Evolutionary conservation across 495 filamentous ascomycete genomes (phyloP).

Genomic region (Thermothielavioides terrestris): DNA sequence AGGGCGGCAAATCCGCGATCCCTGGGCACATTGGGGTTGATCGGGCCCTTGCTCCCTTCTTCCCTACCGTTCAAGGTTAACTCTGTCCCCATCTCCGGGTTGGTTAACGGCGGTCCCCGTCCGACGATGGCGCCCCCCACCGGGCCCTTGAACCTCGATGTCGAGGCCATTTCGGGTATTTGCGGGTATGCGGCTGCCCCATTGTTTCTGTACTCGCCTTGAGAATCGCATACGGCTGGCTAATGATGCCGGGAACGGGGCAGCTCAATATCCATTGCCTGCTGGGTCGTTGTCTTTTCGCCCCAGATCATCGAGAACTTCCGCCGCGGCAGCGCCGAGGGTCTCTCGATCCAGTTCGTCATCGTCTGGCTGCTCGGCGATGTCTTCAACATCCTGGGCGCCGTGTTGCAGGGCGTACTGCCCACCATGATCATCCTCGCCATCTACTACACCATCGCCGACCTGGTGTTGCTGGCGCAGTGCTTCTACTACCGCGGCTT

Average conservation of each 20-base stretch:
- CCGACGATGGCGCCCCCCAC: slow-evolving; percentile 64
- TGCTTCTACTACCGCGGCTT: slow-evolving; percentile 93
- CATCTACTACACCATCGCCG: slow-evolving; percentile 90
- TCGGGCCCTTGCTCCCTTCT: not conserved
- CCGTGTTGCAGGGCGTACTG: slow-evolving; percentile 83
- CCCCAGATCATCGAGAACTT: slow-evolving; percentile 97
- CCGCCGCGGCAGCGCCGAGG: slow-evolving; percentile 74
- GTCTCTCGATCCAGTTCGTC: slow-evolving; percentile 81
- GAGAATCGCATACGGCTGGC: too few relatives aligned
- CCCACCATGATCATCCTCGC: slow-evolving; percentile 95
- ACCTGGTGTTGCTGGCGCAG: slow-evolving; percentile 77
- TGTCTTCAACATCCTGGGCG: slow-evolving; percentile 93
- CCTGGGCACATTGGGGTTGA: too few relatives aligned
- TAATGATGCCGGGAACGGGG: too few relatives aligned
- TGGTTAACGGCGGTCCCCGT: too few relatives aligned
- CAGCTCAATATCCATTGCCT: slow-evolving; percentile 90
- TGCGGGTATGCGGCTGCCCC: slow-evolving; percentile 53
- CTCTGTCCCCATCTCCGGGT: not conserved
- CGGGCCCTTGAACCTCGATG: slow-evolving; percentile 57
- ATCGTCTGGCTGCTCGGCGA: slow-evolving; percentile 86
- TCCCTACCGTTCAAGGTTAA: not conserved
- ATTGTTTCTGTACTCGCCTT: not conserved
- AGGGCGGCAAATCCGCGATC: too few relatives aligned
- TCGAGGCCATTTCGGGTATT: slow-evolving; percentile 83
- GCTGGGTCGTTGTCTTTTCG: slow-evolving; percentile 96